Percentiles rank a stretch among this genome's conserved stretches.
Evolutionary conservation across 345 rosid species (phyloP).

Genomic region (Populus alba): DNA sequence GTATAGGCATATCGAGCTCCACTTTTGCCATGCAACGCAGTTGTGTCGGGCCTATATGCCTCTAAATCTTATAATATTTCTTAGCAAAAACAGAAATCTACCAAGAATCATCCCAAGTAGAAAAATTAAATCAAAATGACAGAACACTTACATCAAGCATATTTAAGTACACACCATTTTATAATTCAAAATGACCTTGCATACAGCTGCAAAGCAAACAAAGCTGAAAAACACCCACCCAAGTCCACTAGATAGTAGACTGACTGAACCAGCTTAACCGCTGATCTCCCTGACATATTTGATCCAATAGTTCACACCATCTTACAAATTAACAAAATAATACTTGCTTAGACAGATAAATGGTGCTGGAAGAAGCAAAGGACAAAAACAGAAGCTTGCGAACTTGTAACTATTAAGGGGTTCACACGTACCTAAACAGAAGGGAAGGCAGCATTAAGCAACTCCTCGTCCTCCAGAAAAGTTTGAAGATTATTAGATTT

Average conservation of each 20-base stretch:
- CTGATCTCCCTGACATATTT: background rate
- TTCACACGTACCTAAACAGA: background rate
- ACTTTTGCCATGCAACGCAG: background rate
- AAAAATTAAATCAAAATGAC: background rate
- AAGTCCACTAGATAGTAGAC: background rate
- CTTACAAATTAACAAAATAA: background rate
- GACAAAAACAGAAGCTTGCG: background rate
- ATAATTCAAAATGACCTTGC: background rate
- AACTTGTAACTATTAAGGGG: background rate
- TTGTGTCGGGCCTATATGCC: background rate
- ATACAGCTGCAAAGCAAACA: background rate
- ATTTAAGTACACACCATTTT: background rate
- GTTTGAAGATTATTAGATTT: conserved; percentile 53
- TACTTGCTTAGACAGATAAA: background rate
- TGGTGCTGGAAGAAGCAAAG: background rate
- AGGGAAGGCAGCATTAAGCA: conserved; percentile 1
- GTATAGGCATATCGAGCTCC: background rate
- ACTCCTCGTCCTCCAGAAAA: conserved; percentile 52
- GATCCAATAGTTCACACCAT: background rate
- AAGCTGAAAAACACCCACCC: background rate
- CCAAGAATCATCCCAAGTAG: background rate
- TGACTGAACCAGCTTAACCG: background rate
- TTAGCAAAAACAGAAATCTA: background rate
- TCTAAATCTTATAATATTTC: background rate
- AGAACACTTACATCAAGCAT: background rate